Conservation (phyloP, 1,284 basidiomycete species). For the Grifola frondosa region DNA sequence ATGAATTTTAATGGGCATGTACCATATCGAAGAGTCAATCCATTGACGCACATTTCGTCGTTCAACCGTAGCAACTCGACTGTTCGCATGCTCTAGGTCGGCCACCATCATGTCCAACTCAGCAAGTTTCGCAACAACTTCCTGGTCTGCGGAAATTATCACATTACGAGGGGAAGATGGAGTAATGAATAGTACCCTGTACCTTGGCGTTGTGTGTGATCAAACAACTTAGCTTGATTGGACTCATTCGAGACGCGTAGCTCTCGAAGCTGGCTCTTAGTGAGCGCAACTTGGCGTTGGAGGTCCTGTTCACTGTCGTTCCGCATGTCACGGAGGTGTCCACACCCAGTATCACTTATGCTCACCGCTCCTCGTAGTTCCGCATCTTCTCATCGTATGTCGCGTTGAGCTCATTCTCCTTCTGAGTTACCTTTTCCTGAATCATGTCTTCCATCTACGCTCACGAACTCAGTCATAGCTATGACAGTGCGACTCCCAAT, state of each 20-base stretch:
- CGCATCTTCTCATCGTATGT: constrained; percentile 94
- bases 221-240: constrained; percentile 87
- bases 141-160: constrained; percentile 65
- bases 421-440: constrained; percentile 80
- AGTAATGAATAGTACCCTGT: no score
- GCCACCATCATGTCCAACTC: constrained; percentile 92
- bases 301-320: constrained; percentile 92
- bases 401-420: constrained; percentile 94
- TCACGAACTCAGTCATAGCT: not conserved
- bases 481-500: no score
- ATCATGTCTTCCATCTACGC: constrained; percentile 91
- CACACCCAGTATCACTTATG: not conserved
- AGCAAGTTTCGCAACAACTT: constrained; percentile 82
- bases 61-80: constrained; percentile 88
- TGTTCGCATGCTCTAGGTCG: constrained; percentile 91
- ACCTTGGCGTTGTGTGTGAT: constrained; percentile 89
- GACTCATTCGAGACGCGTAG: constrained; percentile 89
- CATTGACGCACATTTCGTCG: constrained; percentile 73
- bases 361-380: constrained; percentile 91
- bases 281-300: constrained; percentile 80
- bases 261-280: constrained; percentile 87
- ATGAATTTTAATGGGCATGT: not conserved
- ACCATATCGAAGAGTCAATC: not conserved
- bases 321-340: not conserved
- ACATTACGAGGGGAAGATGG: no score